These are phyloP conservation scores for Globisporangium nodosum DNA, from an alignment of 352 stramenopile species.

Conservation along the genomic window DNA sequence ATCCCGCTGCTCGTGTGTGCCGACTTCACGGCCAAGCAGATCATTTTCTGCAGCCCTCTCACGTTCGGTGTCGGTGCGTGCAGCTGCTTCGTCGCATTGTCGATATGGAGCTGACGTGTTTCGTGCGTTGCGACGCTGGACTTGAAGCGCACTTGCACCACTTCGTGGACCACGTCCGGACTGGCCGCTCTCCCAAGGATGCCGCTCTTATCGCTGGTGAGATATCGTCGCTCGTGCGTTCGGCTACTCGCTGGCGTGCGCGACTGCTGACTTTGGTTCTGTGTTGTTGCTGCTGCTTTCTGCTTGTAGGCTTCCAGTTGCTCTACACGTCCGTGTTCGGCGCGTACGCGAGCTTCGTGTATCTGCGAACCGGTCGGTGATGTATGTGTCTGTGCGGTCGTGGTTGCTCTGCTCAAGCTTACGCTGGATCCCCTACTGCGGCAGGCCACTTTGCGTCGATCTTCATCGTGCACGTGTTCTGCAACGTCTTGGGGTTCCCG, in stretches of 20 bases:
- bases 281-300: neutral
- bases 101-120: neutral
- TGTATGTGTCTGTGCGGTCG: neutral
- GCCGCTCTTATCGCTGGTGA: conserved; percentile 74
- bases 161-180: conserved; percentile 79
- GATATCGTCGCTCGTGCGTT: conserved; percentile 6
- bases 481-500: conserved; percentile 95
- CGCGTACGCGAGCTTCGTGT: conserved; percentile 92
- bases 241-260: too few relatives aligned
- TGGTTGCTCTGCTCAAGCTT: too few relatives aligned
- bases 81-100: neutral
- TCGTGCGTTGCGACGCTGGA: neutral
- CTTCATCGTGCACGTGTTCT: conserved; percentile 91
- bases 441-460: conserved; percentile 85
- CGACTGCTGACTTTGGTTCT: too few relatives aligned
- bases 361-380: conserved; percentile 77
- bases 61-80: conserved; percentile 92
- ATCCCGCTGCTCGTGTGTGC: conserved; percentile 86
- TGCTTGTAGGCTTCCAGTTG: conserved; percentile 85
- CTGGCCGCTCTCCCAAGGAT: conserved; percentile 59
- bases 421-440: neutral
- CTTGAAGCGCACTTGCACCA: conserved; percentile 75
- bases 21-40: conserved; percentile 72
- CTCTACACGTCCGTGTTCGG: conserved; percentile 96
- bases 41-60: conserved; percentile 84